phyloP scores from a whole-genome alignment of 2,329 filamentous ascomycete species.

The Ophiostoma tasmaniense region DNA sequence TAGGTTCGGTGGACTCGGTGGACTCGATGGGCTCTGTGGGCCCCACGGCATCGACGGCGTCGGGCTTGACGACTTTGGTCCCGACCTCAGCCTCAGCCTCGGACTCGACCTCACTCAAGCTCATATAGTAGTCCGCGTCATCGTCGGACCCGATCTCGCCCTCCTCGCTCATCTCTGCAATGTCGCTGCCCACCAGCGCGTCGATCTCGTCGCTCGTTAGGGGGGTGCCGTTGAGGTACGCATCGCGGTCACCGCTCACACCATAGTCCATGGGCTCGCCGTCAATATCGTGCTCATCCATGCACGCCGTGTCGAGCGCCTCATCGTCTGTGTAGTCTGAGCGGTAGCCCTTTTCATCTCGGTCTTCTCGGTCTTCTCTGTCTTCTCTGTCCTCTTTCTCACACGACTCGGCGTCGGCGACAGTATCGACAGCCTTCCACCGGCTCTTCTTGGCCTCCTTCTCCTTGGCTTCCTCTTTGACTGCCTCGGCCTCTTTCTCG shows the following conservation, averaged over 20 bases:
- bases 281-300: slow-evolving; percentile 37
- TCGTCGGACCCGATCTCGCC: slow-evolving; percentile 19
- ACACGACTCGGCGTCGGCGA: not conserved
- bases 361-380: slow-evolving; percentile 10
- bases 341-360: slow-evolving; percentile 18
- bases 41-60: not conserved
- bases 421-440: slow-evolving; percentile 44
- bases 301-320: slow-evolving; percentile 41
- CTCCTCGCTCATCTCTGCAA: slow-evolving; percentile 21
- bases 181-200: slow-evolving; percentile 12
- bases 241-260: slow-evolving; percentile 16
- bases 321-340: slow-evolving; percentile 25
- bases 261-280: slow-evolving; percentile 38
- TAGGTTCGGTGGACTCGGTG: slow-evolving; percentile 14
- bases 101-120: slow-evolving; percentile 4
- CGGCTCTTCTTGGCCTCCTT: slow-evolving; percentile 32
- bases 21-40: slow-evolving; percentile 23
- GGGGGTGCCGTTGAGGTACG: slow-evolving; percentile 27
- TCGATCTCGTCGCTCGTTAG: slow-evolving; percentile 29
- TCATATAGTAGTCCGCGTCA: slow-evolving; percentile 11
- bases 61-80: too few species aligned
- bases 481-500: slow-evolving; percentile 24
- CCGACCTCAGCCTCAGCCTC: not conserved
- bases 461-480: not conserved
- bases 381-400: not conserved